Percentiles rank a stretch among this genome's conserved stretches.
Conservation (phyloP, 2,329 filamentous ascomycete genomes). For the Hymenoscyphus fructigenus region DNA sequence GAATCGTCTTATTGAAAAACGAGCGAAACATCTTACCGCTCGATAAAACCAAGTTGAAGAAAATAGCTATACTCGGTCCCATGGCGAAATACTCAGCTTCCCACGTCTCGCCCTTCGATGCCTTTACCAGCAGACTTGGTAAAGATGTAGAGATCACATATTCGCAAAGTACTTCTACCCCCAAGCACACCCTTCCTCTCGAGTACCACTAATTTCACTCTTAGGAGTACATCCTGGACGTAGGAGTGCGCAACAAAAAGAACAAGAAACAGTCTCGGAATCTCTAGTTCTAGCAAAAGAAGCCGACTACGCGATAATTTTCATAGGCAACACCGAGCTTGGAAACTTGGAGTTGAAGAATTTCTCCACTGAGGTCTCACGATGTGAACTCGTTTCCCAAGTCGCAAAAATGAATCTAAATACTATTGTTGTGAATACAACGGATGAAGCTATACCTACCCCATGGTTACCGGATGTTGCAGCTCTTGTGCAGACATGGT, state of each 20-base stretch:
- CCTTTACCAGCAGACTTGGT: slow-evolving; percentile 45
- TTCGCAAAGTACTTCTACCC: neutral
- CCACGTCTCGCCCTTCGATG: slow-evolving; percentile 61
- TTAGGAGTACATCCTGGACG: slow-evolving; percentile 10
- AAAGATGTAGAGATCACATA: slow-evolving; percentile 1
- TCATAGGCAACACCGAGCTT: slow-evolving; percentile 54
- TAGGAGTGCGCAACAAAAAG: slow-evolving; percentile 29
- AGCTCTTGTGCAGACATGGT: slow-evolving; percentile 48
- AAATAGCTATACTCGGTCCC: slow-evolving; percentile 51
- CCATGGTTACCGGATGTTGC: slow-evolving; percentile 13
- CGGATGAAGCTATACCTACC: neutral
- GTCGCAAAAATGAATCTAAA: slow-evolving; percentile 44
- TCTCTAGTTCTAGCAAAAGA: slow-evolving; percentile 54
- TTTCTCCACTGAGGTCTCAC: slow-evolving; percentile 13
- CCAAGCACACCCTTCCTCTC: too few relatives aligned
- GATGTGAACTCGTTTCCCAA: slow-evolving; percentile 41
- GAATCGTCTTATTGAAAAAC: slow-evolving; percentile 64
- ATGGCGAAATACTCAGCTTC: slow-evolving; percentile 52
- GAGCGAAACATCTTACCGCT: slow-evolving; percentile 53
- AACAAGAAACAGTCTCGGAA: slow-evolving; percentile 36
- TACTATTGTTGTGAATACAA: slow-evolving; percentile 5
- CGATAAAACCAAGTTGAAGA: slow-evolving; percentile 3
- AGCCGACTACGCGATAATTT: slow-evolving; percentile 59
- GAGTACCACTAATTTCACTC: neutral
- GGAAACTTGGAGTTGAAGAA: slow-evolving; percentile 17